These are phyloP conservation scores for Scenedesmus sp. DNA, from an alignment of 163 green algal species.

Conservation along the genomic window DNA sequence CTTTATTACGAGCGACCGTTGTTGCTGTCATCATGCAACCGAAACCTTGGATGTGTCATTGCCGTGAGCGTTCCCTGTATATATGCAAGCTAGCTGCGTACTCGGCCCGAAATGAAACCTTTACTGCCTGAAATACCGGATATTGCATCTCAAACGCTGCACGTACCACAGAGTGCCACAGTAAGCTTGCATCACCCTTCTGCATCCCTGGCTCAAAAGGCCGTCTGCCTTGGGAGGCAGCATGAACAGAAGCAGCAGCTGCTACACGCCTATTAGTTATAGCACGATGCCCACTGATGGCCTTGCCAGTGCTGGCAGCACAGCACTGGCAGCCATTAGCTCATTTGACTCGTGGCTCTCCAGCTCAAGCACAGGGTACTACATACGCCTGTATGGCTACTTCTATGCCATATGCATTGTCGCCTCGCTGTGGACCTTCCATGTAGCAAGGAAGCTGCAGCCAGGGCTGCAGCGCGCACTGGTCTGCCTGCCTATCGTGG, in stretches of 20 bases:
- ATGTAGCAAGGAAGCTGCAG: background rate
- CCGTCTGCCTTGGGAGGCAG: background rate
- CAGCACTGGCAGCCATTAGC: background rate
- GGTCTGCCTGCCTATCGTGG: constrained; percentile 37
- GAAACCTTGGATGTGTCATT: background rate
- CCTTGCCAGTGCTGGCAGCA: background rate
- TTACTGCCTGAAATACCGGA: background rate
- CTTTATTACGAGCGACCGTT: background rate
- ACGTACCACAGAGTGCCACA: background rate
- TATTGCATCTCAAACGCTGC: background rate
- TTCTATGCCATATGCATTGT: constrained; percentile 41
- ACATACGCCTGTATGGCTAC: constrained; percentile 19
- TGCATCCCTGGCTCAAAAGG: background rate
- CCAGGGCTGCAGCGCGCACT: background rate
- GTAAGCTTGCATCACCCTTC: constrained; percentile 1
- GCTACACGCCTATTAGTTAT: background rate
- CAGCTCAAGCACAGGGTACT: constrained; percentile 12
- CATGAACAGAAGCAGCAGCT: constrained; percentile 3
- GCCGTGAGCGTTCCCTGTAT: background rate
- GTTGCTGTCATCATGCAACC: background rate
- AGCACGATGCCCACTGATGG: background rate
- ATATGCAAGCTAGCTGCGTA: background rate
- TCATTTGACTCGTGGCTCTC: constrained; percentile 8
- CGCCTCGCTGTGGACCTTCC: constrained; percentile 35
- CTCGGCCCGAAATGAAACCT: background rate